Percentiles rank a stretch among this genome's conserved stretches.
These are phyloP conservation scores for Dictyostelium capitatum DNA, from an alignment of 78 protist species.

Conservation along the genomic window DNA sequence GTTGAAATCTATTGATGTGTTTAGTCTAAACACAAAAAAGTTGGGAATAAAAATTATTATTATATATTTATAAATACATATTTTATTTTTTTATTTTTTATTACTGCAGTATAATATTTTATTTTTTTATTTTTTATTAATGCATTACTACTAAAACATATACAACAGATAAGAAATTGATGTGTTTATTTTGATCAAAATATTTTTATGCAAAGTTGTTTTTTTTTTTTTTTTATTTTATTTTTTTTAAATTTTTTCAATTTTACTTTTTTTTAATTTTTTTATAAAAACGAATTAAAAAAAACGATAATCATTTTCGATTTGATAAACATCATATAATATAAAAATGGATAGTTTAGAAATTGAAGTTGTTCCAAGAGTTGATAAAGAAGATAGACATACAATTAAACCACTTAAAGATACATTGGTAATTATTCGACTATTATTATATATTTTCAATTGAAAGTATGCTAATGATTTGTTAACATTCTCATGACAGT, in stretches of 20 bases:
- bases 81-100: too few species aligned
- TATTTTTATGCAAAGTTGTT: background rate
- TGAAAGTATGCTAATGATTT: background rate
- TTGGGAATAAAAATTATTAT: background rate
- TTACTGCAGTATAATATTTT: too few species aligned
- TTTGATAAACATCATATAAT: too few species aligned
- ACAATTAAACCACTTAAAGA: slow-evolving; percentile 48
- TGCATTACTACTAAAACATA: too few species aligned
- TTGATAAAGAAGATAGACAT: slow-evolving; percentile 30
- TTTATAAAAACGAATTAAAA: background rate
- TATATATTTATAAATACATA: too few species aligned
- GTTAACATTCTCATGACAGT: background rate
- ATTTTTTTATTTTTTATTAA: too few species aligned
- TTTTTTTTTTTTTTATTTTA: background rate
- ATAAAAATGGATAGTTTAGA: slow-evolving; percentile 53
- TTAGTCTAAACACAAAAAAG: background rate
- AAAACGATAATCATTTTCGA: background rate
- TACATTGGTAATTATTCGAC: slow-evolving; percentile 57
- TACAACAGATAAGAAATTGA: too few species aligned
- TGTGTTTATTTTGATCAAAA: background rate
- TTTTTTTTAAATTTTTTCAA: background rate
- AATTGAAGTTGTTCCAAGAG: slow-evolving; percentile 32
- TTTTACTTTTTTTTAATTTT: background rate
- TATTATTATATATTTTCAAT: too few species aligned
- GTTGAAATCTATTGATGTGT: background rate